These are phyloP conservation scores for Plenodomus biglobosus DNA, from an alignment of 2,329 filamentous ascomycete genomes.

Conservation along the genomic window DNA sequence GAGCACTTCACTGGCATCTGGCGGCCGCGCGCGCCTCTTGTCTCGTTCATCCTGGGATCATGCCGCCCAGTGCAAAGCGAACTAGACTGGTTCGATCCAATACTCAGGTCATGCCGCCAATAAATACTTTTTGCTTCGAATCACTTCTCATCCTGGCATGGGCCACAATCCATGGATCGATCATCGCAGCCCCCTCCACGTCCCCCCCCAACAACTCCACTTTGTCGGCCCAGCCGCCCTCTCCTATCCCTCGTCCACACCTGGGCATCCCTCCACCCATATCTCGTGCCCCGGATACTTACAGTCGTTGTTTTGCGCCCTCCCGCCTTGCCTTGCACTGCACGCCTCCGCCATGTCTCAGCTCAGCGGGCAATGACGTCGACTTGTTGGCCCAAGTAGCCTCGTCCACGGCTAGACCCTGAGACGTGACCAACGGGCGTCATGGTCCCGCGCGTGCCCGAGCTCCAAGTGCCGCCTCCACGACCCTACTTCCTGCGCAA, in stretches of 20 bases:
- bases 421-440: conserved; percentile 6
- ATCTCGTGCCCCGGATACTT: neutral
- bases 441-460: conserved; percentile 38
- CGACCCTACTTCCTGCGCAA: conserved; percentile 33
- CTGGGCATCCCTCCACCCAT: neutral
- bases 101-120: conserved; percentile 19
- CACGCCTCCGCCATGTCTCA: neutral
- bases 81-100: conserved; percentile 16
- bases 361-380: conserved; percentile 20
- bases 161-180: conserved; percentile 8
- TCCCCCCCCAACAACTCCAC: conserved; percentile 15
- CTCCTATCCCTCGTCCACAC: conserved; percentile 4
- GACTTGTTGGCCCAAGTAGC: conserved; percentile 33
- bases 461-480: conserved; percentile 13
- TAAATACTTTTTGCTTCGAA: too few relatives aligned
- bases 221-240: neutral
- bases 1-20: conserved; percentile 1
- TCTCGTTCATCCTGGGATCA: neutral
- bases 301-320: neutral
- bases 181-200: conserved; percentile 10
- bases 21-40: neutral
- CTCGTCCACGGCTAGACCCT: conserved; percentile 7
- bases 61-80: conserved; percentile 3
- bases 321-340: neutral
- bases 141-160: conserved; percentile 8